These are phyloP conservation scores for Claviceps sorghi DNA, from an alignment of 2,329 filamentous ascomycete species.

Conservation along the genomic window DNA sequence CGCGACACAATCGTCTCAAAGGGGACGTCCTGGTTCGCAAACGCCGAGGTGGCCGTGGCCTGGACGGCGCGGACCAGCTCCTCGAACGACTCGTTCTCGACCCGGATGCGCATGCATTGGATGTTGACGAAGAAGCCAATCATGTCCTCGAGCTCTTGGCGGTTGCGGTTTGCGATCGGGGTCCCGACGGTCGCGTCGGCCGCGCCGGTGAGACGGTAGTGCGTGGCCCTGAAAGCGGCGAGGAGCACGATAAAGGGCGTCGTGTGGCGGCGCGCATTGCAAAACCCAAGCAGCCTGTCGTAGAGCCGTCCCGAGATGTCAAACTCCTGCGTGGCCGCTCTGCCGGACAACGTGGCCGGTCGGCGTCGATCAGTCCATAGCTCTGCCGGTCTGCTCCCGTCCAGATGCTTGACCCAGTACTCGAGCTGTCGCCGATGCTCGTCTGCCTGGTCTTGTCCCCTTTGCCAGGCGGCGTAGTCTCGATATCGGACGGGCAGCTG, in stretches of 20 bases:
- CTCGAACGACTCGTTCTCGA: slow-evolving; percentile 1
- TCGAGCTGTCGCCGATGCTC: neutral
- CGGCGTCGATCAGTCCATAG: neutral
- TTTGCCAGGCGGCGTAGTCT: neutral
- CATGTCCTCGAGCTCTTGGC: slow-evolving; percentile 10
- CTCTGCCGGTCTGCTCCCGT: neutral
- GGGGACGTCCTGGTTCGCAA: slow-evolving; percentile 11
- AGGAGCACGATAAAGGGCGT: neutral
- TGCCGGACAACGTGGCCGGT: neutral
- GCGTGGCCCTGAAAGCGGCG: neutral
- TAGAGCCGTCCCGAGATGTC: neutral
- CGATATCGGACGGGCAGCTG: neutral
- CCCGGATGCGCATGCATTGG: slow-evolving; percentile 12
- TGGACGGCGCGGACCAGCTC: neutral
- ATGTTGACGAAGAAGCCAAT: slow-evolving; percentile 15
- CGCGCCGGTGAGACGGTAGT: neutral
- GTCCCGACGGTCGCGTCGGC: slow-evolving; percentile 6
- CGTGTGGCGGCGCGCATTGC: neutral
- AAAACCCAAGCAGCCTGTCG: neutral
- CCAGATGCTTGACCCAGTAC: neutral
- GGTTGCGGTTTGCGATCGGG: slow-evolving; percentile 11
- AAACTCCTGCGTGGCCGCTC: neutral
- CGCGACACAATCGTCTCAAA: slow-evolving; percentile 9
- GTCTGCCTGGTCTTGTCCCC: neutral
- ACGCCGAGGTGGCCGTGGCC: neutral